Conservation (phyloP, 805 yeast genomes). For the Schizosaccharomyces cryophilus region DNA sequence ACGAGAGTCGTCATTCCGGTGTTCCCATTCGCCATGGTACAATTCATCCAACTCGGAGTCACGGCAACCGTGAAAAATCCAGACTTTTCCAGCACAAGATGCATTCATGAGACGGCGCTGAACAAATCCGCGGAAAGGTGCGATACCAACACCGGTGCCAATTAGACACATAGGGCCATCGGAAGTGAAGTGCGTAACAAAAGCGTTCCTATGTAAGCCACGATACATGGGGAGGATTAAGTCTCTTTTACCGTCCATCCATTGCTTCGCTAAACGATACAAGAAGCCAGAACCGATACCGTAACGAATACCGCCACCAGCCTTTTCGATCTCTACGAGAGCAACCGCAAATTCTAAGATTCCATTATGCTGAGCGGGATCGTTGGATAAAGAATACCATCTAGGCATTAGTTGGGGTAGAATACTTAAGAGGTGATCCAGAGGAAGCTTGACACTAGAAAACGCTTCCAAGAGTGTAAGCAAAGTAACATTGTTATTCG, state of each 20-base stretch:
- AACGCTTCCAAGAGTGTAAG: constrained; percentile 55
- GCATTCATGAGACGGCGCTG: constrained; percentile 11
- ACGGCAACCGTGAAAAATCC: constrained; percentile 13
- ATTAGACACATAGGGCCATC: constrained; percentile 12
- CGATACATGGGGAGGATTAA: constrained; percentile 9
- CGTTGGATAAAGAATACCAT: constrained; percentile 49
- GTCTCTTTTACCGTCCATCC: constrained; percentile 4
- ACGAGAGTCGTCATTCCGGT: constrained; percentile 7
- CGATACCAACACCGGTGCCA: constrained; percentile 13
- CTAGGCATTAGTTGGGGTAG: constrained; percentile 55
- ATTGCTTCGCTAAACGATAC: constrained; percentile 6
- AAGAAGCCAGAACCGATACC: constrained; percentile 11
- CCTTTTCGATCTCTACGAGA: constrained; percentile 9
- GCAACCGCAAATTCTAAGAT: constrained; percentile 11
- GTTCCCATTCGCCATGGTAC: constrained; percentile 12
- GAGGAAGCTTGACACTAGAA: constrained; percentile 37
- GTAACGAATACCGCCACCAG: constrained; percentile 8
- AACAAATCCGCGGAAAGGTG: constrained; percentile 13
- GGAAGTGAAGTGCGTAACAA: constrained; percentile 10
- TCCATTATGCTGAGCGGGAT: constrained; percentile 12
- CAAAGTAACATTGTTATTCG: constrained; percentile 18
- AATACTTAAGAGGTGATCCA: constrained; percentile 37
- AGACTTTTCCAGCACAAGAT: constrained; percentile 9
- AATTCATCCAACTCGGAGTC: constrained; percentile 10
- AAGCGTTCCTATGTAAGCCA: constrained; percentile 12